A percentile compares a stretch with the other conserved stretches of the same genome.
Conservation (phyloP, 2,329 filamentous ascomycete genomes). For the Pseudodiploospora longispora region DNA sequence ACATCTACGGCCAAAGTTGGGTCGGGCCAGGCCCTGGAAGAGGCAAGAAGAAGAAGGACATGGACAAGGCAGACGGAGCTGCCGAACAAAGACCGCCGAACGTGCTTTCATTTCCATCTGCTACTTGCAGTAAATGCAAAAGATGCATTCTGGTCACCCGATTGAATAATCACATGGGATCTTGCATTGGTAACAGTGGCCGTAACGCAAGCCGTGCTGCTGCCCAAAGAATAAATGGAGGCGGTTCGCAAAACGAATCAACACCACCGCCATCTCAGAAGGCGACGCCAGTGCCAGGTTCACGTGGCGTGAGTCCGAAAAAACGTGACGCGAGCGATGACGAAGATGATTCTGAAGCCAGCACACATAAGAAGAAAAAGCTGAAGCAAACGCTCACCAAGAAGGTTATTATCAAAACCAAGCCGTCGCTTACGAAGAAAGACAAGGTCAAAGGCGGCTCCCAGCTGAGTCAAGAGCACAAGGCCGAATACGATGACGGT, state of each 20-base stretch:
- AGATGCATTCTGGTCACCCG: constrained; percentile 57
- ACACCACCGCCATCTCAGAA: constrained; percentile 57
- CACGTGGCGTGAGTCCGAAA: constrained; percentile 45
- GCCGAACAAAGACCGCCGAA: constrained; percentile 51
- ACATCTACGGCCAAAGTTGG: constrained; percentile 79
- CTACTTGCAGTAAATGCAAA: constrained; percentile 61
- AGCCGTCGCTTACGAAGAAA: constrained; percentile 39
- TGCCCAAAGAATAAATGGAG: constrained; percentile 55
- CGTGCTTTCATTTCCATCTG: constrained; percentile 56
- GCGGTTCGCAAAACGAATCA: constrained; percentile 44
- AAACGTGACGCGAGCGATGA: constrained; percentile 52
- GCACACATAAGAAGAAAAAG: constrained; percentile 49
- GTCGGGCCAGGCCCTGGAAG: constrained; percentile 61
- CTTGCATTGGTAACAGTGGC: constrained; percentile 58
- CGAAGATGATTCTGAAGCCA: constrained; percentile 43
- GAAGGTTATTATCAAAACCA: constrained; percentile 49
- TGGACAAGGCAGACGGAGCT: constrained; percentile 50
- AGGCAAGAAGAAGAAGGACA: constrained; percentile 74
- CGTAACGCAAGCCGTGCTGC: constrained; percentile 55
- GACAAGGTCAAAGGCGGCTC: constrained; percentile 47
- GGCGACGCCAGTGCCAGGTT: constrained; percentile 49
- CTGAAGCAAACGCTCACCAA: constrained; percentile 40
- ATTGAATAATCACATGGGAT: constrained; percentile 61
- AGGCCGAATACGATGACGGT: constrained; percentile 21
- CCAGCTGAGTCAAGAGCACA: constrained; percentile 42